phyloP scores from a whole-genome alignment of 2,329 filamentous ascomycete species.

The Drechslerella dactyloides region DNA sequence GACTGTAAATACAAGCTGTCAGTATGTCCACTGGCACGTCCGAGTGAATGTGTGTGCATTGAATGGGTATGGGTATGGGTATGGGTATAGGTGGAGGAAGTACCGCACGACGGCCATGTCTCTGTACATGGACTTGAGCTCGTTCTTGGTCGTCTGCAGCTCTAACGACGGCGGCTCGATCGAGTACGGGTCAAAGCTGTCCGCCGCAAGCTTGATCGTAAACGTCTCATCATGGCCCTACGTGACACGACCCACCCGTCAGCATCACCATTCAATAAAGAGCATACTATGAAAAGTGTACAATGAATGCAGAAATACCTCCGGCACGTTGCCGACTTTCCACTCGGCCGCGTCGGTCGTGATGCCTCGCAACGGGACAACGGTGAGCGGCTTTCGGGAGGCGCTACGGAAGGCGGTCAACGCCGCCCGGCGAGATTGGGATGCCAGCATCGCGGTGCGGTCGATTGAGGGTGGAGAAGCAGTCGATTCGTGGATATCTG shows the following conservation, averaged over 20 bases:
- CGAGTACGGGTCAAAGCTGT: conserved; percentile 99
- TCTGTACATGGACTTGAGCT: conserved; percentile 98
- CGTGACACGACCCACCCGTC: too few species aligned
- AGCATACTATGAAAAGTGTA: too few species aligned
- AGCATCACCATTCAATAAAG: too few species aligned
- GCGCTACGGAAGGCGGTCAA: conserved; percentile 42
- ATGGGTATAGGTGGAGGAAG: conserved; percentile 57
- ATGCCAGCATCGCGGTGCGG: conserved; percentile 38
- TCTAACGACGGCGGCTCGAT: conserved; percentile 95
- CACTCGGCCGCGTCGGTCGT: conserved; percentile 28
- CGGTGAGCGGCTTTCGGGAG: conserved; percentile 44
- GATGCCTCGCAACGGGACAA: conserved; percentile 22
- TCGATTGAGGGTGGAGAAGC: neutral
- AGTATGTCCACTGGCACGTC: neutral
- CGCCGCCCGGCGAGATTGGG: conserved; percentile 43
- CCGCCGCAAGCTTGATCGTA: conserved; percentile 88
- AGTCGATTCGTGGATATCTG: conserved; percentile 2
- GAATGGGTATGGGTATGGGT: neutral
- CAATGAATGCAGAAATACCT: conserved; percentile 14
- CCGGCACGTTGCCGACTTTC: conserved; percentile 22
- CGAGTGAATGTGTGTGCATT: neutral
- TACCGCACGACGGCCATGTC: conserved; percentile 96
- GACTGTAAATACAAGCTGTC: conserved; percentile 64
- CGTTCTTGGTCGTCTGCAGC: conserved; percentile 91
- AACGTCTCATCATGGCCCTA: conserved; percentile 95